Evolutionary conservation across 345 rosid species (phyloP), one percentile per base, ranked within the genome.

Genomic region (Linum trigynum): DNA sequence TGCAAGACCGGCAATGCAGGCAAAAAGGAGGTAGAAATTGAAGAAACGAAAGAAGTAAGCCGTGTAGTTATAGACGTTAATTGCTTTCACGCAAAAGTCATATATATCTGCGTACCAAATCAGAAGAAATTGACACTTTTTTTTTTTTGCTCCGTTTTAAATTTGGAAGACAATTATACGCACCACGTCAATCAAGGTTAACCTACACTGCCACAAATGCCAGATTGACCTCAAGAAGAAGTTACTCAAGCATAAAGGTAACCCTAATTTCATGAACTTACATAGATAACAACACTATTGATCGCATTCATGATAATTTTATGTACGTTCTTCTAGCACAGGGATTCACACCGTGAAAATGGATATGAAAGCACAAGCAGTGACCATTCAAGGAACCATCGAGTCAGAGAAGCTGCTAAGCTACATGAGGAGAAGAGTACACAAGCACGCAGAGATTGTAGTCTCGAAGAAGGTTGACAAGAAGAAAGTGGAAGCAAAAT

Each of bases 151-250:
- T 15, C 14, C 17, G 40, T 32, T 10, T 57, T 16, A 58, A 62
- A 17, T 65, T 62, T 16, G 45, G 77, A 12, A 90, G 92, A 64
- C 64, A 56, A 74, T 72, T 55, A 50, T 81, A 41, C 80, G 76
- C 60, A 79, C 85, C 10, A 84, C 80, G 43, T 8, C 81, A 16
- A 37, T 86, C 60, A 88, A 86, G 71, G 86, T 85, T 70, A 81
- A 85, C 72, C 75, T 91, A 76, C 96, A 91, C 69, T 91, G 98
- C 55, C 77, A 75, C 37, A 76, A 85, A 78, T 91, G 98, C 53
- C 91, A 83, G 60, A 67, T 61, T 57, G 98, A 88, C 57, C 81
- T 88, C 71, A 78, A 77, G 39, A 62, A 61, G 48, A 85, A 81
- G 72, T 79, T 88, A 64, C 51, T 85, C 59, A 79, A 67, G 68